Base-by-base conservation (phyloP, 2,329 filamentous ascomycete genomes). In the Neofusicoccum cordaticola region DNA sequence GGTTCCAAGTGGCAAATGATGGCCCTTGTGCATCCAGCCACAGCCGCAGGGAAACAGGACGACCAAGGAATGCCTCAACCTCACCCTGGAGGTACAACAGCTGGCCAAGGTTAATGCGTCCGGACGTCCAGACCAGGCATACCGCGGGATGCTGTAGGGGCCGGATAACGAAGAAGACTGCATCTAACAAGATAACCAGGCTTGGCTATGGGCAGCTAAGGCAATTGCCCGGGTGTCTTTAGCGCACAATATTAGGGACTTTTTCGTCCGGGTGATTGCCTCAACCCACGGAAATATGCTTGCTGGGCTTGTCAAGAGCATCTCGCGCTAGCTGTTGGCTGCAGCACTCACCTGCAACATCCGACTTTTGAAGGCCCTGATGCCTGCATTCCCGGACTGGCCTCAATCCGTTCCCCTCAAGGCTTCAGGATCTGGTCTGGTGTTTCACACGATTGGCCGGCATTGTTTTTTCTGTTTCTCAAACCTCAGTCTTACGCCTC, bases 1-100 rank as follows among this genome's bases (percentile, higher is more conserved):
- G 19, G 34, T n/a, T n/a, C 17, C n/a, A 22, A n/a, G 50, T 53
- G 50, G 50, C 50, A 53, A 53, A 53, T 53, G 19, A 60, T 60
- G 15, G 31, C 17, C 39, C 31, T 60, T 47, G 56, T 60, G 56
- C 56, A 15, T 60, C 42, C 56, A 35, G 22, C 56, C 27, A 37
- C 27, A 22, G 56, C 41, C 56, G 56, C 56, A 47, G 31, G 42
- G 47, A 47, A 9, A 44, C 42, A 3, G 42, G 15, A 27, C 37
- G 31, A n/a, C 56, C 27, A 47, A 47, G 56, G 42, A 35, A 34
- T 47, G 42, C 39, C 31, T 44, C 52, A n/a, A 27, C 39, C 8
- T 27, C 35, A 13, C 52, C 53, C 22, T 45, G 39, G 53, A 44
- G 3, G 48, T 11, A 51, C 48, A 7, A 12, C 42, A 44, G 42